Evolutionary conservation across 306 rosid species (phyloP).

Genomic region (Malus sieversii): DNA sequence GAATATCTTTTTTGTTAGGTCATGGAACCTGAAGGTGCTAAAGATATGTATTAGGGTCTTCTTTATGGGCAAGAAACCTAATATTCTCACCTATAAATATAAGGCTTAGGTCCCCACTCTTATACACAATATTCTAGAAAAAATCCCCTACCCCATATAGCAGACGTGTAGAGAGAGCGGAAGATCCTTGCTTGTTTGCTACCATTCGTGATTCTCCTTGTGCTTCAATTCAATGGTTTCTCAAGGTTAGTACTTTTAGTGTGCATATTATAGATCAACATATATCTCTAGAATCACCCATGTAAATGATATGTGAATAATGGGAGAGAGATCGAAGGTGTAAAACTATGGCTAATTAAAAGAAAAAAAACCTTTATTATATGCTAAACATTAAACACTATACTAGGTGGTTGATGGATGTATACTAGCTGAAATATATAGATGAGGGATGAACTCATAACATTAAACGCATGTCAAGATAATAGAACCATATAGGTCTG

Average conservation of each 20-base stretch:
- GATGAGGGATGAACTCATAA: not conserved
- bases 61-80: not conserved
- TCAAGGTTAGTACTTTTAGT: no score
- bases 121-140: not conserved
- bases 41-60: not conserved
- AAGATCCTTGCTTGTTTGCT: not conserved
- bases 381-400: no score
- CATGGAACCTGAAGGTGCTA: not conserved
- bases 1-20: not conserved
- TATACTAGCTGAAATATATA: not conserved
- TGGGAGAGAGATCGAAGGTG: no score
- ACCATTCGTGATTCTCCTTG: not conserved
- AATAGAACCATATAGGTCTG: not conserved
- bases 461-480: not conserved
- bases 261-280: no score
- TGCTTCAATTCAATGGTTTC: no score
- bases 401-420: not conserved
- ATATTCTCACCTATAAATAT: not conserved
- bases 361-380: no score
- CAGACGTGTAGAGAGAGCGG: not conserved
- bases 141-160: not conserved
- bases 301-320: no score
- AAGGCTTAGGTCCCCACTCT: not conserved
- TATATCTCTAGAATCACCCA: no score
- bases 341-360: no score